These are phyloP conservation scores for Pythium apleroticum DNA, from an alignment of 352 stramenopile species.

Conservation along the genomic window DNA sequence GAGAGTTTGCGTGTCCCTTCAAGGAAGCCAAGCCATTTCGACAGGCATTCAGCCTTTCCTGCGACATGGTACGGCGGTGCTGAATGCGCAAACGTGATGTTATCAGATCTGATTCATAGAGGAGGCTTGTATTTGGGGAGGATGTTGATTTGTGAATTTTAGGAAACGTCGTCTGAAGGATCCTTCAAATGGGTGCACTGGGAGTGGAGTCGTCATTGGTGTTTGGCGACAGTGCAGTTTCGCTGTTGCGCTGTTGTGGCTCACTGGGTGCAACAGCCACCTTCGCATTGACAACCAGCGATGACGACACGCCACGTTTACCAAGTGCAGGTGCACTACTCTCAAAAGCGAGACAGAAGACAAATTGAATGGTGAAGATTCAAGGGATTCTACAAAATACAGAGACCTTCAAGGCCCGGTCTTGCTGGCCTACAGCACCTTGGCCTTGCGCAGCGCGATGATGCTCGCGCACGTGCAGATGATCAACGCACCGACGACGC, in stretches of 20 bases:
- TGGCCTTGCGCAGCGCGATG: slow-evolving; percentile 61
- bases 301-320: slow-evolving; percentile 6
- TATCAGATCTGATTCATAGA: neutral
- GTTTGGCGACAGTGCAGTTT: neutral
- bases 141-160: slow-evolving; percentile 2
- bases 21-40: neutral
- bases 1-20: neutral
- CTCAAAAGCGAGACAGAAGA: no score
- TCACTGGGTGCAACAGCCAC: neutral
- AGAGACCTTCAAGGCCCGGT: neutral
- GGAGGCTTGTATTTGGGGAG: neutral
- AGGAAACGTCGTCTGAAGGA: neutral
- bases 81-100: neutral
- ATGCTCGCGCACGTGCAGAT: slow-evolving; percentile 63
- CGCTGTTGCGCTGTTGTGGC: slow-evolving; percentile 1
- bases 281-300: neutral
- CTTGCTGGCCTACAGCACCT: slow-evolving; percentile 10
- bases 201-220: neutral
- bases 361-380: neutral
- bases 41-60: neutral
- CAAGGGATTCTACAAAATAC: neutral
- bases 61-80: neutral
- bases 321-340: no score
- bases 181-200: neutral
- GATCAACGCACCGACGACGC: slow-evolving; percentile 63